A percentile compares a stretch with the other conserved stretches of the same genome.
Evolutionary conservation across 164 flowering plant species (phyloP).

Genomic region (Tetrastigma voinierianum): DNA sequence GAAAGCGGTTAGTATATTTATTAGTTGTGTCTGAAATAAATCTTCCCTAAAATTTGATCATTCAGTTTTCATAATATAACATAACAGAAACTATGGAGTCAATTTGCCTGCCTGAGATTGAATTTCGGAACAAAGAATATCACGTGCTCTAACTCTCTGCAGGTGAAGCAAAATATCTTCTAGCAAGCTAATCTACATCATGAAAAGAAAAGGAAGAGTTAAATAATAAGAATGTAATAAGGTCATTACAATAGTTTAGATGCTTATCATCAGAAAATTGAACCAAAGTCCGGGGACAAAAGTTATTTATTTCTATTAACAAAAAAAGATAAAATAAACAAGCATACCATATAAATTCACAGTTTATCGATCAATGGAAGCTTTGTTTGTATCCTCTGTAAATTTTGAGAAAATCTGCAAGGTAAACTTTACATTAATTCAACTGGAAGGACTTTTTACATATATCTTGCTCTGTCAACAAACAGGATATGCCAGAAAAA

Average conservation of each 20-base stretch:
- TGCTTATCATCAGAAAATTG: neutral
- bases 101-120: slow-evolving; percentile 52
- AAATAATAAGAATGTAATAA: neutral
- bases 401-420: slow-evolving; percentile 53
- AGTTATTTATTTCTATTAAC: neutral
- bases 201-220: slow-evolving; percentile 6
- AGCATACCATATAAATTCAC: slow-evolving; percentile 41
- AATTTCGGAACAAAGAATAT: slow-evolving; percentile 35
- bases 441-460: no score
- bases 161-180: slow-evolving; percentile 49
- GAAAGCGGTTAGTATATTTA: neutral
- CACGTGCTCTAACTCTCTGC: slow-evolving; percentile 47
- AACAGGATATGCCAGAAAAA: neutral
- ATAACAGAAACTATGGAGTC: neutral
- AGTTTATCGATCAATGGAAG: slow-evolving; percentile 38
- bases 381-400: slow-evolving; percentile 28
- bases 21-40: neutral
- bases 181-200: slow-evolving; percentile 50
- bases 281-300: neutral
- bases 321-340: slow-evolving; percentile 3
- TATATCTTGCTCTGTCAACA: neutral
- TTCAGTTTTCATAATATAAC: neutral
- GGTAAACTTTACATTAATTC: neutral
- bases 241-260: neutral
- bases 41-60: neutral